Percentiles rank a stretch among this genome's conserved stretches.
Evolutionary conservation across 2,329 filamentous ascomycete genomes (phyloP).

Genomic region (Hansfordia pulvinata): DNA sequence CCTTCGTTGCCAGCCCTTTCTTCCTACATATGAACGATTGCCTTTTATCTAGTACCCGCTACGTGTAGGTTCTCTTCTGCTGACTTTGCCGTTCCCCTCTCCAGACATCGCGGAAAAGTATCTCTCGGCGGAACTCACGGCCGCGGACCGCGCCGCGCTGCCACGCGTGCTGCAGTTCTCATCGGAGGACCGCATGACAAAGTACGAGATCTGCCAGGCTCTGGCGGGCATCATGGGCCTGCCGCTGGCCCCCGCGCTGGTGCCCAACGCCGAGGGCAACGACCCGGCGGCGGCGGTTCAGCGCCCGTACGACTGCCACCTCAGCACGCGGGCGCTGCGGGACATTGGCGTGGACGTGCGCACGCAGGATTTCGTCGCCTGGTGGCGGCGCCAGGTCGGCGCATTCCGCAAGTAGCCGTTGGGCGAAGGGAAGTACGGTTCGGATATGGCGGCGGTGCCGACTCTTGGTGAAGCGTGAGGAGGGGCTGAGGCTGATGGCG

Average conservation of each 20-base stretch:
- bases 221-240: constrained; percentile 72
- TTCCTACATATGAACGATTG: too few species aligned
- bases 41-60: too few species aligned
- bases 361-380: constrained; percentile 62
- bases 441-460: too few species aligned
- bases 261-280: constrained; percentile 56
- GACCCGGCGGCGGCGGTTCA: constrained; percentile 59
- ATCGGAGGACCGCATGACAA: constrained; percentile 75
- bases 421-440: too few species aligned
- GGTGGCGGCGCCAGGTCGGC: constrained; percentile 60
- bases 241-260: constrained; percentile 52
- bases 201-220: constrained; percentile 73
- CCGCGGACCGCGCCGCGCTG: constrained; percentile 33
- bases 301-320: constrained; percentile 77
- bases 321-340: constrained; percentile 62
- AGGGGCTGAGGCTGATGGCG: too few species aligned
- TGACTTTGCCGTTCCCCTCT: constrained; percentile 5
- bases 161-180: constrained; percentile 72
- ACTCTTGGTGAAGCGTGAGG: too few species aligned
- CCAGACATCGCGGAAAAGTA: constrained; percentile 61
- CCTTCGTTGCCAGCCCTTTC: too few species aligned
- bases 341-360: constrained; percentile 62
- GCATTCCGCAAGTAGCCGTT: constrained; percentile 48
- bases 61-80: too few species aligned
- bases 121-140: constrained; percentile 24